Conservation (phyloP, 768 basidiomycete species). For the Phallus indusiatus region DNA sequence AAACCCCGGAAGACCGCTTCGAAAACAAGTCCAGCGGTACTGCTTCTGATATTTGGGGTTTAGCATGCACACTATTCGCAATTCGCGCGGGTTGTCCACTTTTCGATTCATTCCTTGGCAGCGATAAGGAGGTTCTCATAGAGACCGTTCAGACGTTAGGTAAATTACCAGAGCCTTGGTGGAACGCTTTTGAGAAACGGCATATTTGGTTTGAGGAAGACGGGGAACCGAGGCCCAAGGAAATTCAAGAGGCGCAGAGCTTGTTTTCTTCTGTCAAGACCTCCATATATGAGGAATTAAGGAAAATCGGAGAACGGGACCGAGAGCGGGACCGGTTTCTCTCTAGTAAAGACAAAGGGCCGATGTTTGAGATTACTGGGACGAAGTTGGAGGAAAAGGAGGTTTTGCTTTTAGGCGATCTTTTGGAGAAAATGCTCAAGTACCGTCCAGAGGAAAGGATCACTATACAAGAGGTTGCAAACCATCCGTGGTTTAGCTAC, state of each 20-base stretch:
- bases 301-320: constrained; percentile 21
- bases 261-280: no score
- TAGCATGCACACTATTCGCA: constrained; percentile 34
- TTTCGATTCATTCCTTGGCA: constrained; percentile 29
- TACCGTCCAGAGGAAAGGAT: constrained; percentile 35
- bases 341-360: no score
- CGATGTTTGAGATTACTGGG: constrained; percentile 27
- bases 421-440: constrained; percentile 31
- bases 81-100: constrained; percentile 32
- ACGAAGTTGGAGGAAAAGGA: constrained; percentile 20
- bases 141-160: no score
- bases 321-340: no score
- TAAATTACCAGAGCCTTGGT: no score
- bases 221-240: no score
- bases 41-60: constrained; percentile 30
- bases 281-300: constrained; percentile 22
- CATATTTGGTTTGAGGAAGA: no score
- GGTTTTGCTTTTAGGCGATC: constrained; percentile 27
- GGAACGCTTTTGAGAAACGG: no score
- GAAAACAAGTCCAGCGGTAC: constrained; percentile 19
- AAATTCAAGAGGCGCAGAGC: no score
- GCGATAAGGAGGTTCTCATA: no score
- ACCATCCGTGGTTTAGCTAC: constrained; percentile 25
- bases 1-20: constrained; percentile 29
- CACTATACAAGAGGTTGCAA: constrained; percentile 24